Conservation (phyloP, 2,329 filamentous ascomycete species). For the Cercospora brassicicola region DNA sequence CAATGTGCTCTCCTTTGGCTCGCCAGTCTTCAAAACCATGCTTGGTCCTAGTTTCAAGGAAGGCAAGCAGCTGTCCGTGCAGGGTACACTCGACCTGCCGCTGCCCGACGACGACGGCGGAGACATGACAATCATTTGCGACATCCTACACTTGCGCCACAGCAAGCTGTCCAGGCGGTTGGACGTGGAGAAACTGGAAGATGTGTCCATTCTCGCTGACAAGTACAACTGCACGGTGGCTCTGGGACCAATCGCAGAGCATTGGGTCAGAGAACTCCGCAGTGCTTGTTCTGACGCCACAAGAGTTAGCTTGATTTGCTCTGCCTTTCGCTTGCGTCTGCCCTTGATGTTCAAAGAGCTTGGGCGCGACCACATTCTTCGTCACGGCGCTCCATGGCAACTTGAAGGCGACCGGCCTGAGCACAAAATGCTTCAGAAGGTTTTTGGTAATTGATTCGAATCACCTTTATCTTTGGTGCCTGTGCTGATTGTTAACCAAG, state of each 20-base stretch:
- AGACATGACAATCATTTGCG: conserved; percentile 12
- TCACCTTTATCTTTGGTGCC: no score
- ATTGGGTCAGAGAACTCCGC: not conserved
- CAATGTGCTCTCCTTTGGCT: conserved; percentile 14
- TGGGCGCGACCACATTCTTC: not conserved
- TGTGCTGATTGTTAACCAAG: no score
- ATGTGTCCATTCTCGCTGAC: not conserved
- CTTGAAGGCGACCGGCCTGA: not conserved
- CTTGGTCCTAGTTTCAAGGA: conserved; percentile 13
- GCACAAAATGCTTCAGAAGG: not conserved
- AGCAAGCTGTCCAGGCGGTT: not conserved
- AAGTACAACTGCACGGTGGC: not conserved
- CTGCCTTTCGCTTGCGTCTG: not conserved
- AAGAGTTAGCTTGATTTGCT: not conserved
- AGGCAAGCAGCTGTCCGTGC: not conserved
- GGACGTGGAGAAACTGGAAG: not conserved
- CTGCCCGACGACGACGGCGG: conserved; percentile 13
- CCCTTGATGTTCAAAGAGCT: not conserved
- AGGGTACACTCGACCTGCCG: not conserved
- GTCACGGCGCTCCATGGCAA: not conserved
- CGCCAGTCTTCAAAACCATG: conserved; percentile 18
- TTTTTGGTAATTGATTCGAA: not conserved
- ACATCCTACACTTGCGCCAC: not conserved
- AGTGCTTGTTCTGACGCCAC: not conserved
- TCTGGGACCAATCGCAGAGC: not conserved